Evolutionary conservation across 371 early-diverging fungal genomes (phyloP), one percentile per base, ranked within the genome.

Genomic region (Mortierella sp.): DNA sequence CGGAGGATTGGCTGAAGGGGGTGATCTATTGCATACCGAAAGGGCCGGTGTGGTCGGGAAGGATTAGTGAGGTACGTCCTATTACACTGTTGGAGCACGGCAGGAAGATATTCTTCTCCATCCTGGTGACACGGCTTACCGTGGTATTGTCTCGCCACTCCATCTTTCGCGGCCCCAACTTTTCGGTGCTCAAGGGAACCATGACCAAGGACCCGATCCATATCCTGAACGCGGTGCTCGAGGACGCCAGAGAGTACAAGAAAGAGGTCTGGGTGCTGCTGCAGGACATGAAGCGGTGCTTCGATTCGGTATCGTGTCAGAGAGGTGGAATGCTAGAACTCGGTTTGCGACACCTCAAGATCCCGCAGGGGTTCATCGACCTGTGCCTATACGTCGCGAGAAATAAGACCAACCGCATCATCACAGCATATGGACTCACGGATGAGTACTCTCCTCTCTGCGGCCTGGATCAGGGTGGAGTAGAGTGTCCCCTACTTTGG

Each of bases 201-300:
- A 49, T 49, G 68, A 82, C 82, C 11, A 75, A 75, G 58, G 78
- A 77, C 14, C 78, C 78, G 7, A 75, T 82, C 7, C 78, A 82
- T 27, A 65, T 65, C 27, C 70, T 82, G 12, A 75, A 82, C 38
- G 73, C 82, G 1, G 78, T 78, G 0, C 51, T 78, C 75, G 82
- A 82, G 56, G 82, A 78, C 35, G 82, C 82, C 11, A 3, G 8
- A 7, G 0, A 44, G 12, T 12, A 44, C 44, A 44, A 10, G 44
- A 8, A 12, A 11, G 44, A 35, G 75, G 2, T 11, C 7, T 44
- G 11, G 44, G 12, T 44, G 12, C 44, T 44, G 6, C 44, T 44
- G 8, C 78, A 78, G 41, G 82, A 78, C 38, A 78, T 82, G 75
- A 38, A 70, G 0, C 82, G 78, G 0, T 82, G 82, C 38, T 75